Evolutionary conservation across 2,329 filamentous ascomycete genomes (phyloP), one percentile per base, ranked within the genome.

Genomic region (Aspergillus eucalypticola): DNA sequence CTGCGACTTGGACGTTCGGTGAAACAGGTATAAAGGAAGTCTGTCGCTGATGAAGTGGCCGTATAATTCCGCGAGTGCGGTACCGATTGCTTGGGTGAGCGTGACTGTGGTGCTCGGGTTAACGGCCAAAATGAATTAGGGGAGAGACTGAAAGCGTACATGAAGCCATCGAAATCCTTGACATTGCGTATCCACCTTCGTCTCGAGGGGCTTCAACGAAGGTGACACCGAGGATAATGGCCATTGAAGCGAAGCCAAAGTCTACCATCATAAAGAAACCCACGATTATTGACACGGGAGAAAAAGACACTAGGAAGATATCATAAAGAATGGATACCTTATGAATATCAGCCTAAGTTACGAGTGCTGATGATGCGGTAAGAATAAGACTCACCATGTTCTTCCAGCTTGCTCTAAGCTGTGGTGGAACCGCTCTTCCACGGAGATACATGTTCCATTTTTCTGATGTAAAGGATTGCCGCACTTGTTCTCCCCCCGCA

Each of bases 1-100:
- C 3, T 25, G 13, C 8, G 64, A 65, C 4, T 72, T 72, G 38
- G 67, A 67, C n/a, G 63, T 69, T 5, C 66, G 64, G 1, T 64
- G 63, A 11, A 68, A 71, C 4, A 77, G 63, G 61, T 68, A 71
- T 8, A 80, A 67, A 0, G 78, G 76, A 1, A 80, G 66, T 6
- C 73, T 65, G 62, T 81, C 77, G 52, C 73, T 76, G n/a, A 78
- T 64, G 27, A 73, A 67, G 56, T 75, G 71, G 3, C 75, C 76
- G 58, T 74, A 76, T 13, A 75, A 56, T 5, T 76, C 68, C 1
- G 75, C 75, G 25, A 50, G 25, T n/a, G 29, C 25, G 25, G 29
- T 27, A n/a, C 46, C 46, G 25, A 50, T 29, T 27, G 46, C 29
- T 50, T 50, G 46, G 27, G 25, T 50, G n/a, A 50, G 15, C 11